phyloP scores from a whole-genome alignment of 1,284 basidiomycete genomes.

The Trichosporon inkin region DNA sequence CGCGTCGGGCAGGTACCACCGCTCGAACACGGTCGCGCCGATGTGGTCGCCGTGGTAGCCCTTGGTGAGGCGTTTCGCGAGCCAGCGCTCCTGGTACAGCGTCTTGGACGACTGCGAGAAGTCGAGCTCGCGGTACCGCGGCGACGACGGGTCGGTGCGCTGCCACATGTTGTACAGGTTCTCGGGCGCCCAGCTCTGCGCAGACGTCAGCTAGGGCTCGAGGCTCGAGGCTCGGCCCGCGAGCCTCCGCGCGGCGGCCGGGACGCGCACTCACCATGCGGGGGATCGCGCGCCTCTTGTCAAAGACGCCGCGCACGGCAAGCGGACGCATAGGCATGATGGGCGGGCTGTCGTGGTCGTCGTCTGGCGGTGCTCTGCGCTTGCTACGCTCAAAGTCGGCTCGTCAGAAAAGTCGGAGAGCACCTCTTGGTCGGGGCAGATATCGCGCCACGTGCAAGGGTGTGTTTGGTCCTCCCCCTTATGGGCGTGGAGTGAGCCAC shows the following conservation, averaged over 20 bases:
- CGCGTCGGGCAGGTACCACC: slow-evolving; percentile 84
- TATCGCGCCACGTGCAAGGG: too few species aligned
- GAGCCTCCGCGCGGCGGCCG: not conserved
- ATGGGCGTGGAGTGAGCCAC: too few species aligned
- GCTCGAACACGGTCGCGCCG: slow-evolving; percentile 86
- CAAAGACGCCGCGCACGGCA: slow-evolving; percentile 24
- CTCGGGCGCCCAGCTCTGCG: slow-evolving; percentile 71
- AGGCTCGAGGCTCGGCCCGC: not conserved
- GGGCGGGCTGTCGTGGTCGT: slow-evolving; percentile 7
- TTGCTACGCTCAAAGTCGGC: not conserved
- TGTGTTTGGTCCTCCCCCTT: too few species aligned
- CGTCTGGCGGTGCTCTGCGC: slow-evolving; percentile 7
- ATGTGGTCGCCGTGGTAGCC: slow-evolving; percentile 97
- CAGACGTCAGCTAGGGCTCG: not conserved
- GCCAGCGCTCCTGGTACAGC: slow-evolving; percentile 91
- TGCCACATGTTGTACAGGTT: slow-evolving; percentile 77
- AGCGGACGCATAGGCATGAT: slow-evolving; percentile 22
- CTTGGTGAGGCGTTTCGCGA: slow-evolving; percentile 79
- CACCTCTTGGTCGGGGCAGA: too few species aligned
- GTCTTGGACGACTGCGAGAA: slow-evolving; percentile 64
- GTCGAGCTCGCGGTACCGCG: slow-evolving; percentile 51
- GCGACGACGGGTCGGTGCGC: slow-evolving; percentile 56
- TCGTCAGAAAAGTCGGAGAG: slow-evolving; percentile 19
- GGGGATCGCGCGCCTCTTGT: slow-evolving; percentile 44
- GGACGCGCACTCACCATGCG: slow-evolving; percentile 49